phyloP scores from a whole-genome alignment of 2,329 filamentous ascomycete species.

The Juglanconis sp. region DNA sequence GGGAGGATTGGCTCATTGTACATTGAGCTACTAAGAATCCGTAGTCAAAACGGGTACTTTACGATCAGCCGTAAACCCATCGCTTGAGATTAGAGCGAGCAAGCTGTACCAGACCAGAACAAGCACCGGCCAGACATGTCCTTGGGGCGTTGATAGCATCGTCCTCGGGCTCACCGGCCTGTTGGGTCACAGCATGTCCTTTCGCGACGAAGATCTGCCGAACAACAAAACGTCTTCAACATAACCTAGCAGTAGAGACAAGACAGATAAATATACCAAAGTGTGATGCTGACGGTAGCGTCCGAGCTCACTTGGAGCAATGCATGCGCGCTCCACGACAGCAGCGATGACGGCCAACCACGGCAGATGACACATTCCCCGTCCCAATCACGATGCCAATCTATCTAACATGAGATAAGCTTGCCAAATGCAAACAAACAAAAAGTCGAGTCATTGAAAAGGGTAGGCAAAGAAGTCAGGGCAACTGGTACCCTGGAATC shows the following conservation, averaged over 20 bases:
- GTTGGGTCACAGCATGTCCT: not conserved
- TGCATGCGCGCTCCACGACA: not conserved
- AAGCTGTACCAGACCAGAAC: too few relatives aligned
- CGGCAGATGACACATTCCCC: not conserved
- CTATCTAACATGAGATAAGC: not conserved
- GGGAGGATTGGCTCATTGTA: too few relatives aligned
- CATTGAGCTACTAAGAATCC: too few relatives aligned
- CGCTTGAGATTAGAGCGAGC: too few relatives aligned
- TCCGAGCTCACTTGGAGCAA: not conserved
- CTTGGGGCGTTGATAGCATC: too few relatives aligned
- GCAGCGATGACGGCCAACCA: not conserved
- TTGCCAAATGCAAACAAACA: not conserved
- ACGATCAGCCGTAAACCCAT: too few relatives aligned
- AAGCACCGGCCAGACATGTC: too few relatives aligned
- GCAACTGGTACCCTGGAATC: slow-evolving; percentile 30
- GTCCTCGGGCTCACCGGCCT: not conserved
- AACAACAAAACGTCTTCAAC: not conserved
- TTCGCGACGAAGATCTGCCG: not conserved
- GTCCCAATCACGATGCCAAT: not conserved
- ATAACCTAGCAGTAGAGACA: not conserved
- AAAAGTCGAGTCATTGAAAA: slow-evolving; percentile 21
- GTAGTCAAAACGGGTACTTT: too few relatives aligned
- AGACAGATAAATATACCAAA: too few relatives aligned
- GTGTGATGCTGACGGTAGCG: too few relatives aligned
- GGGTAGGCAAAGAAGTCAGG: slow-evolving; percentile 19